phyloP scores from a whole-genome alignment of 805 yeast genomes.

The Pichia eremophila region DNA sequence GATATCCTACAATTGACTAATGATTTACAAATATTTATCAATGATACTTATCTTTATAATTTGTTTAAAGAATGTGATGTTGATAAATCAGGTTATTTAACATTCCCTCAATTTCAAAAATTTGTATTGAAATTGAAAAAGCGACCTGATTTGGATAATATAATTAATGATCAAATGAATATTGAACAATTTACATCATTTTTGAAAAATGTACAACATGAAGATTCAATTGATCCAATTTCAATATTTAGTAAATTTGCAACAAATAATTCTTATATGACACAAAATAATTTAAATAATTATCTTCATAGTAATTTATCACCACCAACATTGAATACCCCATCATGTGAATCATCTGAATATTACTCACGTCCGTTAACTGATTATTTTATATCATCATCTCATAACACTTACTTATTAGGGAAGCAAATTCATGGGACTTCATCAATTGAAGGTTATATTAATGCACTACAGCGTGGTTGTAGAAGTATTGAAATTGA shows the following conservation, averaged over 20 bases:
- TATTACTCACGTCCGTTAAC: constrained; percentile 59
- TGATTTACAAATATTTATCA: constrained; percentile 64
- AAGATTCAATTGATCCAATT: constrained; percentile 12
- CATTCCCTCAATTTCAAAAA: constrained; percentile 63
- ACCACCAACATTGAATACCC: constrained; percentile 12
- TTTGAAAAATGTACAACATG: constrained; percentile 34
- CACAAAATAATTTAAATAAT: constrained; percentile 20
- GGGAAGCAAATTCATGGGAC: constrained; percentile 86
- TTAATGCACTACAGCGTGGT: constrained; percentile 79
- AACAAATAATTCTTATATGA: constrained; percentile 11
- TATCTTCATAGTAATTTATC: constrained; percentile 27
- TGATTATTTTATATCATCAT: constrained; percentile 84
- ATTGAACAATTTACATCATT: constrained; percentile 34
- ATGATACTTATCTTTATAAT: constrained; percentile 36
- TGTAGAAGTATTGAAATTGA: constrained; percentile 94
- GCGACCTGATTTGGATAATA: constrained; percentile 47
- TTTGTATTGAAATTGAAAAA: constrained; percentile 62
- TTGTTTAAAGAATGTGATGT: constrained; percentile 49
- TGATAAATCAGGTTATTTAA: constrained; percentile 40
- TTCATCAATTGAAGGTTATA: constrained; percentile 84
- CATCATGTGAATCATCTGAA: constrained; percentile 19
- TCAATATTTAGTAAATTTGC: constrained; percentile 33
- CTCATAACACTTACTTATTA: constrained; percentile 85
- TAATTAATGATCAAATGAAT: constrained; percentile 27
- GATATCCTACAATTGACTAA: constrained; percentile 60